Conservation (phyloP, 2,329 filamentous ascomycete species). For the Cadophora luteo-olivacea region DNA sequence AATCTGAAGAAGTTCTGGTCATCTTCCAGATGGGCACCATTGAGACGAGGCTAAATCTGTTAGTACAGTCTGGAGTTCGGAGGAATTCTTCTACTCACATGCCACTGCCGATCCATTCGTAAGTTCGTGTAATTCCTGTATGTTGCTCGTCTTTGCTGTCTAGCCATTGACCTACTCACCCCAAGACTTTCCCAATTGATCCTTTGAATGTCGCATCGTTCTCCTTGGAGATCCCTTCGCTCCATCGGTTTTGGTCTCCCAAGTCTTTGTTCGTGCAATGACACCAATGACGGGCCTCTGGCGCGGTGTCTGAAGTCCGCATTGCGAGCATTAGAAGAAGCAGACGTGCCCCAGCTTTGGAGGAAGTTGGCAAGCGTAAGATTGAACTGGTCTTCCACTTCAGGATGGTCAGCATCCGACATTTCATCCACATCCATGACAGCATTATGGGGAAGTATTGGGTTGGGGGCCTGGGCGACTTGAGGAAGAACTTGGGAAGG, state of each 20-base stretch:
- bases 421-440: slow-evolving; percentile 27
- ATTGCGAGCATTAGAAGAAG: slow-evolving; percentile 8
- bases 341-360: slow-evolving; percentile 50
- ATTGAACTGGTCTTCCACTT: slow-evolving; percentile 51
- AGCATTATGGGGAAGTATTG: slow-evolving; percentile 23
- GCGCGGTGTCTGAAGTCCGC: slow-evolving; percentile 23
- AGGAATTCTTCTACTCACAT: slow-evolving; percentile 49
- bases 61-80: not conserved
- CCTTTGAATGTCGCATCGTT: slow-evolving; percentile 64
- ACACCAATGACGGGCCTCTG: slow-evolving; percentile 32
- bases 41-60: slow-evolving; percentile 28
- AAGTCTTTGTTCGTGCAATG: slow-evolving; percentile 32
- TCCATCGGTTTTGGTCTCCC: slow-evolving; percentile 42
- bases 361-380: slow-evolving; percentile 58
- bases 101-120: slow-evolving; percentile 53
- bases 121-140: slow-evolving; percentile 66
- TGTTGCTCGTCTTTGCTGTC: slow-evolving; percentile 53
- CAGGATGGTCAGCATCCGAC: slow-evolving; percentile 40
- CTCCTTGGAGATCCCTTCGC: slow-evolving; percentile 58
- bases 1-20: slow-evolving; percentile 61
- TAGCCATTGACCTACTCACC: slow-evolving; percentile 56
- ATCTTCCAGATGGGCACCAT: slow-evolving; percentile 33
- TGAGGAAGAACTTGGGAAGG: slow-evolving; percentile 2
- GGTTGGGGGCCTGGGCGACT: not conserved
- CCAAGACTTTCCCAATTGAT: slow-evolving; percentile 62